Evolutionary conservation across 2,329 filamentous ascomycete genomes (phyloP).

Genomic region (Colletotrichum chlorophyti): DNA sequence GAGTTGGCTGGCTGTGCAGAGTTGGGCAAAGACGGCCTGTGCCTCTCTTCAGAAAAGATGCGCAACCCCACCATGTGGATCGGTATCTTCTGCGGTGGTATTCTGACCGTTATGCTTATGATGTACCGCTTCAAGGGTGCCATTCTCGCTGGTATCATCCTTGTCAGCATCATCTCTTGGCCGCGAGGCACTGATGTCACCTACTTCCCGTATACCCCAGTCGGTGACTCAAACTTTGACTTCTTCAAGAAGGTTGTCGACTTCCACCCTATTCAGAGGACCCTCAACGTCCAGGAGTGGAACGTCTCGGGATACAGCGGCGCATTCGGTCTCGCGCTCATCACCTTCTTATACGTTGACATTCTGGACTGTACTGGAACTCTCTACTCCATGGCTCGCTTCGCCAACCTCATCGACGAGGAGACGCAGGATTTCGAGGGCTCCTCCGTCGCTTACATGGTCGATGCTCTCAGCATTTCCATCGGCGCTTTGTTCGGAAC

Average conservation of each 20-base stretch:
- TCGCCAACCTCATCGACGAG: conserved; percentile 80
- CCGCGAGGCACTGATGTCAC: conserved; percentile 78
- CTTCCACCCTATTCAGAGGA: conserved; percentile 78
- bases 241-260: conserved; percentile 90
- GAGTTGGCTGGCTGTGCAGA: conserved; percentile 74
- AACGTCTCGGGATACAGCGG: conserved; percentile 70
- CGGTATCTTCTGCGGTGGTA: conserved; percentile 84
- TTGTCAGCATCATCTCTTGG: conserved; percentile 91
- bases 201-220: conserved; percentile 76
- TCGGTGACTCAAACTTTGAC: conserved; percentile 76
- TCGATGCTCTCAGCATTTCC: conserved; percentile 80
- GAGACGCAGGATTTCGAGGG: conserved; percentile 88
- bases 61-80: conserved; percentile 85
- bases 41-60: conserved; percentile 74
- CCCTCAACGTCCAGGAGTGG: conserved; percentile 77
- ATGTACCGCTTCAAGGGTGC: conserved; percentile 88
- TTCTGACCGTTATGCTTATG: conserved; percentile 81
- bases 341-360: conserved; percentile 91
- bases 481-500: conserved; percentile 80
- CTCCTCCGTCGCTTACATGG: conserved; percentile 81
- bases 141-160: conserved; percentile 81
- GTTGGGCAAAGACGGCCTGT: conserved; percentile 56
- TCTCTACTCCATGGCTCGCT: conserved; percentile 88
- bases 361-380: conserved; percentile 89
- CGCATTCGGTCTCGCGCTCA: conserved; percentile 82